Evolutionary conservation across 257 asterid species (phyloP), one percentile per base, ranked within the genome.

Genomic region (Nicotiana tomentosiformis): DNA sequence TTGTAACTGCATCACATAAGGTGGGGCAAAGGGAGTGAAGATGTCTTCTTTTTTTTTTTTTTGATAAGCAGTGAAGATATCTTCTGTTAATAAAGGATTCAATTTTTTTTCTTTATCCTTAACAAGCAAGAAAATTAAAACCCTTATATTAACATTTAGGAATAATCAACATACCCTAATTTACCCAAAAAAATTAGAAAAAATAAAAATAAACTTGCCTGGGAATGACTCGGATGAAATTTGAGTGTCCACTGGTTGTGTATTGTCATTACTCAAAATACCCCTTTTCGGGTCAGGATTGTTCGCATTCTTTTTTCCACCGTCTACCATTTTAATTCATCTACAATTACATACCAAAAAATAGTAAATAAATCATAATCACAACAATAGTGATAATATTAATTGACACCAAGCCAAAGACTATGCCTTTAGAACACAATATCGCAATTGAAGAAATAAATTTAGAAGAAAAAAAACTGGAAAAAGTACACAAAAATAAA

Each of bases 181-280:
- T 43, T 2, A 43, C 51, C 12, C 3, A 43, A 53, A 43, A 37
- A 8, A 9, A 3, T 43, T 43, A 9, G 51, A 55, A 77, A 56
- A 26, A 51, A 43, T 9, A 16, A 64, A 64, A 77, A 14, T 35
- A n/a, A 8, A 56, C 58, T 67, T 84, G 89, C 94, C 94, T 32
- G 87, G 64, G 12, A 60, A 83, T 2, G 77, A 64, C 32, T 55
- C 55, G 10, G 82, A 86, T 84, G 87, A 86, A 88, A 82, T 69
- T 17, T 81, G 91, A 81, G 82, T 84, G 74, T 89, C 92, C 46
- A 90, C 84, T 65, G 86, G 80, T 76, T 88, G 95, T 33, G 93
- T 89, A 18, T 77, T 92, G 46, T 35, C 80, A 82, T 87, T 43
- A 43, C 51, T 43, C 51, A 43, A 43, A 43, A 43, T 89, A 70